phyloP scores from a whole-genome alignment of 2,329 filamentous ascomycete species.

The Nakataea oryzae region DNA sequence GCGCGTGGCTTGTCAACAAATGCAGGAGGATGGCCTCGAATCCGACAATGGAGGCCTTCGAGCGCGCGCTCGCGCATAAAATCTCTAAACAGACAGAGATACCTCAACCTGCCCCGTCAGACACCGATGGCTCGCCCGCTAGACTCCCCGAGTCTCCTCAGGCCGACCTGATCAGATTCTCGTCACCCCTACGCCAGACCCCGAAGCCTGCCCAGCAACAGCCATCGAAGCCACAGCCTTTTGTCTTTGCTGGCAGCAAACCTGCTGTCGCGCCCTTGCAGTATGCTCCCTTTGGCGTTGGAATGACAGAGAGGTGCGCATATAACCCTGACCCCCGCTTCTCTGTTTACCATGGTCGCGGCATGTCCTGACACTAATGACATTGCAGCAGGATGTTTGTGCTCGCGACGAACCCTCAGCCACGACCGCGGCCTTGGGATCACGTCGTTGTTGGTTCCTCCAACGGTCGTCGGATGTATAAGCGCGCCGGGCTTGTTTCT shows the following conservation, averaged over 20 bases:
- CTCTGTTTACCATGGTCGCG: not conserved
- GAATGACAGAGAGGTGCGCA: too few relatives aligned
- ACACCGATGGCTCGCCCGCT: not conserved
- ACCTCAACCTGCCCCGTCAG: not conserved
- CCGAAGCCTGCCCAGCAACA: not conserved
- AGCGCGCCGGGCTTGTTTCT: not conserved
- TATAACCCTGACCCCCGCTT: not conserved
- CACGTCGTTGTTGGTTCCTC: not conserved
- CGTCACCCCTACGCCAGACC: not conserved
- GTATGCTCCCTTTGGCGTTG: too few relatives aligned
- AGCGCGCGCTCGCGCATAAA: not conserved
- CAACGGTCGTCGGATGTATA: not conserved
- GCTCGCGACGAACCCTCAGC: too few relatives aligned
- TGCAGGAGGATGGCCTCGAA: slow-evolving; percentile 1
- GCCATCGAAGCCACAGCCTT: not conserved
- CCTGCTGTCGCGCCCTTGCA: not conserved
- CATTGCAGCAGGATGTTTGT: too few relatives aligned
- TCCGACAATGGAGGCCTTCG: slow-evolving; percentile 2
- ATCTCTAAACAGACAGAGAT: not conserved
- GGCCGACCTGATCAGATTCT: not conserved
- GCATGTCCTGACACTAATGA: not conserved
- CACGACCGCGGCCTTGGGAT: not conserved
- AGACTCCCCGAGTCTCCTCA: not conserved
- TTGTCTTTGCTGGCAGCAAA: not conserved
- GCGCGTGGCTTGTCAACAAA: not conserved